phyloP scores from a whole-genome alignment of 1,139 yeast genomes.

The Debaryomyces subglobosus region DNA sequence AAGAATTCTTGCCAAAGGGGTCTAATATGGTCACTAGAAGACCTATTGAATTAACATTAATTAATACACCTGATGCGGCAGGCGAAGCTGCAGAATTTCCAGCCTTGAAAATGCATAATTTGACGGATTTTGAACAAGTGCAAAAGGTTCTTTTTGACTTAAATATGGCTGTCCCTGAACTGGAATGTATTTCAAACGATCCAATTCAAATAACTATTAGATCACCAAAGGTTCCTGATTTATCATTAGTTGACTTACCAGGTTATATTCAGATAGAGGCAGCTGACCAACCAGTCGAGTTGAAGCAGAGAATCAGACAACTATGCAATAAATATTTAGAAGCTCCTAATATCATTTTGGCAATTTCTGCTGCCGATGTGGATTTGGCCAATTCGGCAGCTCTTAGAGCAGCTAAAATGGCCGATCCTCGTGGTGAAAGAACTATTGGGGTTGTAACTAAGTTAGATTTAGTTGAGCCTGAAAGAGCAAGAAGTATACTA shows the following conservation, averaged over 20 bases:
- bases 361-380: constrained; percentile 97
- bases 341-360: constrained; percentile 90
- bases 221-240: constrained; percentile 92
- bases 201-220: constrained; percentile 90
- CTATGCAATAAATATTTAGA: constrained; percentile 85
- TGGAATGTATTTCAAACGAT: constrained; percentile 84
- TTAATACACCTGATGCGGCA: constrained; percentile 81
- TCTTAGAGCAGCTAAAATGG: constrained; percentile 84
- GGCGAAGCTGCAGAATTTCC: constrained; percentile 95
- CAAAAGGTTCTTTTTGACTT: constrained; percentile 83
- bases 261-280: constrained; percentile 98
- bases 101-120: constrained; percentile 74
- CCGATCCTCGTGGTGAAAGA: constrained; percentile 93
- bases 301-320: constrained; percentile 76
- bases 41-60: constrained; percentile 89
- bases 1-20: constrained; percentile 92
- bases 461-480: constrained; percentile 83
- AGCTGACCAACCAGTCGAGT: constrained; percentile 87
- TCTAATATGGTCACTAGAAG: constrained; percentile 94
- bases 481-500: constrained; percentile 67
- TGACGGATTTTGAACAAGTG: constrained; percentile 87
- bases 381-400: constrained; percentile 97
- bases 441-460: constrained; percentile 96
- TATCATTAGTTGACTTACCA: constrained; percentile 92
- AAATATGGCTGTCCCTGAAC: constrained; percentile 87